A percentile compares a stretch with the other conserved stretches of the same genome.
Evolutionary conservation across 169 alveolate genomes (phyloP).

Genomic region (Eimeria maxima): DNA sequence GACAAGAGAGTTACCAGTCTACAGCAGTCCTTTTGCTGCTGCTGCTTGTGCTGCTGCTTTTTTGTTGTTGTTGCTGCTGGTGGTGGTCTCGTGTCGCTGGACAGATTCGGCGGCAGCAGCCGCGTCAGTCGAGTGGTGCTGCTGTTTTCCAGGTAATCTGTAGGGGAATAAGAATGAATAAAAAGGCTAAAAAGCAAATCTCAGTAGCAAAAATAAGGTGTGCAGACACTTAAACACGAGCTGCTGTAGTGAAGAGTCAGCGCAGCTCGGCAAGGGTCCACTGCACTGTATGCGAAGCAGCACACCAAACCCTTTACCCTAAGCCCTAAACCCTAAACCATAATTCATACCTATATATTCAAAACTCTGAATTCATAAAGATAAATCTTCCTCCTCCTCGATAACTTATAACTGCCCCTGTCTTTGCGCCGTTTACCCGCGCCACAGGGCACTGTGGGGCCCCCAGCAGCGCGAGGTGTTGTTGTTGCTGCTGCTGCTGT

Average conservation of each 20-base stretch:
- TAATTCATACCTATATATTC: no score
- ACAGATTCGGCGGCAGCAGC: neutral
- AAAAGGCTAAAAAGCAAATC: neutral
- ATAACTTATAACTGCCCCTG: neutral
- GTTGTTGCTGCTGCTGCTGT: neutral
- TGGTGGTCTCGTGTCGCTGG: slow-evolving; percentile 43
- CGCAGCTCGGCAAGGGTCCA: neutral
- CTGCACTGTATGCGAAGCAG: neutral
- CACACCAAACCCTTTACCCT: neutral
- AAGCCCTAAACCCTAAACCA: neutral
- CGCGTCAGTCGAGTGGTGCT: neutral
- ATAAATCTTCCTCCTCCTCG: no score
- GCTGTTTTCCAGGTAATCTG: neutral
- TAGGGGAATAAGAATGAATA: neutral
- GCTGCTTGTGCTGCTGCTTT: neutral
- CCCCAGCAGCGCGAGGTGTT: neutral
- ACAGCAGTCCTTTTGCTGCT: neutral
- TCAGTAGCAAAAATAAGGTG: neutral
- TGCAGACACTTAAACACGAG: neutral
- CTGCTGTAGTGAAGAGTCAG: neutral
- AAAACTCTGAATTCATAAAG: neutral
- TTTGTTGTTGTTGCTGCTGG: slow-evolving; percentile 43
- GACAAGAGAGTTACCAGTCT: neutral
- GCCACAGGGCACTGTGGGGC: slow-evolving; percentile 23
- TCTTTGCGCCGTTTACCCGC: neutral